Conservation (phyloP, 768 basidiomycete species). For the Boletus edulis region DNA sequence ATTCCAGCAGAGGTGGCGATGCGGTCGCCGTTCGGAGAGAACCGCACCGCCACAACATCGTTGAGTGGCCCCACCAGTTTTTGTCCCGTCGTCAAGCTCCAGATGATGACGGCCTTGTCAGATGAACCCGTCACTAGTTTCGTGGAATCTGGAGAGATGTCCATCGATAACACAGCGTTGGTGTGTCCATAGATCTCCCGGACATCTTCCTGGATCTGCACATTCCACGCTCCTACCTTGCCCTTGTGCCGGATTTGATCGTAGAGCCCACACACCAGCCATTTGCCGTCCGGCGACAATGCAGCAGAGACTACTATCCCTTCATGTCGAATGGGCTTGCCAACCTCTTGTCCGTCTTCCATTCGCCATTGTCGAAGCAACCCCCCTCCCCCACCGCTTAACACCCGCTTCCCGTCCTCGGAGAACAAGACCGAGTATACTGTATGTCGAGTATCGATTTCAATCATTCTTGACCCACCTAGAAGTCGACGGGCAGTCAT, state of each 20-base stretch:
- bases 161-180: background rate
- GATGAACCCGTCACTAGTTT: background rate
- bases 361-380: background rate
- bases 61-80: background rate
- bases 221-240: background rate
- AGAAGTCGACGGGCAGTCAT: background rate
- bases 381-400: background rate
- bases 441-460: background rate
- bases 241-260: background rate
- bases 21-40: background rate
- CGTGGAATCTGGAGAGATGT: background rate
- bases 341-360: background rate
- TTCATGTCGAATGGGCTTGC: background rate
- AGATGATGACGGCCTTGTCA: background rate
- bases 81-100: background rate
- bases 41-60: background rate
- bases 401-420: background rate
- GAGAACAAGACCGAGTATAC: background rate
- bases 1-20: background rate
- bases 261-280: background rate
- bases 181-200: background rate
- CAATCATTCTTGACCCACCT: background rate
- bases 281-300: background rate
- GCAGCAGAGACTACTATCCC: background rate
- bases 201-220: background rate